Conservation (phyloP, 805 yeast genomes). For the Hanseniaspora jakobsenii region DNA sequence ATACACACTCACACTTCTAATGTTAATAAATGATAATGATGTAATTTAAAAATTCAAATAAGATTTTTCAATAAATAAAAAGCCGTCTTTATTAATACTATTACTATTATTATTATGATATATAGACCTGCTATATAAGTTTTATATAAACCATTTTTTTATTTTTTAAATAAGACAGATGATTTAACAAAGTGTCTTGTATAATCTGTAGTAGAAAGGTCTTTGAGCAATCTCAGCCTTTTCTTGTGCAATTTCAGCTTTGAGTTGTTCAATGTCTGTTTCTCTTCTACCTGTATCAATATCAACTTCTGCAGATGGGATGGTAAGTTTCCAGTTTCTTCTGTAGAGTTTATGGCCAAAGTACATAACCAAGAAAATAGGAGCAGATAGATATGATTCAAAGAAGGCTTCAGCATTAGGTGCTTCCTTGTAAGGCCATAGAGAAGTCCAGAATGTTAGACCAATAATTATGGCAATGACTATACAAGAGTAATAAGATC, state of each 20-base stretch:
- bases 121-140: neutral
- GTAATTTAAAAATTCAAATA: too few species aligned
- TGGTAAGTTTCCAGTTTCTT: constrained; percentile 28
- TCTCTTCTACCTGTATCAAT: constrained; percentile 47
- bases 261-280: constrained; percentile 38
- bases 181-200: constrained; percentile 36
- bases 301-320: constrained; percentile 41
- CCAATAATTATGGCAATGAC: constrained; percentile 46
- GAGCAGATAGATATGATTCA: constrained; percentile 42
- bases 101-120: too few species aligned
- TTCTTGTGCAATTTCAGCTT: constrained; percentile 40
- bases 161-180: too few species aligned
- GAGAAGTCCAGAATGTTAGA: constrained; percentile 71
- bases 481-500: constrained; percentile 46
- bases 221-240: constrained; percentile 28
- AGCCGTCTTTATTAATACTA: too few species aligned
- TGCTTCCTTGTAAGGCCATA: constrained; percentile 50
- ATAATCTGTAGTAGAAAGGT: constrained; percentile 35
- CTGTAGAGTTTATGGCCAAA: constrained; percentile 47
- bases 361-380: constrained; percentile 50
- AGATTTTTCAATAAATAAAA: too few species aligned
- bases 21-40: too few species aligned
- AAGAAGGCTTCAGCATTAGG: constrained; percentile 36
- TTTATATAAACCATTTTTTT: too few species aligned
- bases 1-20: too few species aligned